A percentile compares a stretch with the other conserved stretches of the same genome.
Evolutionary conservation across 1,284 basidiomycete genomes (phyloP).

Genomic region (Butyriboletus appendiculatus): DNA sequence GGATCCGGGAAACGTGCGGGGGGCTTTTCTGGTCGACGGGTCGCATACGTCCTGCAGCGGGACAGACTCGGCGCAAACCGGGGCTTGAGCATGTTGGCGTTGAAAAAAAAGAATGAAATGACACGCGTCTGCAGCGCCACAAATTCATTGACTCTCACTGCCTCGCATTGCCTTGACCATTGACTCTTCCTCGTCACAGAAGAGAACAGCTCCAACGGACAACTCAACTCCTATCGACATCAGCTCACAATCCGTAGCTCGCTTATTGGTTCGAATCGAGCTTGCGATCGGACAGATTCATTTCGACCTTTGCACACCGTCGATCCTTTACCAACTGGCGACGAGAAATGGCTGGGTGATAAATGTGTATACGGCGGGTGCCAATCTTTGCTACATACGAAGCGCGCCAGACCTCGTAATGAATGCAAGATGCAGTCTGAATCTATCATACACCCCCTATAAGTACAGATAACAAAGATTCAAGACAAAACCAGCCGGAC

Average conservation of each 20-base stretch:
- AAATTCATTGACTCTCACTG: neutral
- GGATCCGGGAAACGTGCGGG: constrained; percentile 68
- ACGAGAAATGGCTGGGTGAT: neutral
- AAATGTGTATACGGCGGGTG: neutral
- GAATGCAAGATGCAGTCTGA: constrained; percentile 9
- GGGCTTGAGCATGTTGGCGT: constrained; percentile 23
- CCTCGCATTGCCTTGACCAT: constrained; percentile 1
- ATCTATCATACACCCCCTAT: constrained; percentile 28
- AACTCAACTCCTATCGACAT: neutral
- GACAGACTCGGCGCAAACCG: constrained; percentile 2
- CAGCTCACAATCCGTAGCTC: neutral
- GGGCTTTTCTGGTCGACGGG: constrained; percentile 51
- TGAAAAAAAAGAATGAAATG: neutral
- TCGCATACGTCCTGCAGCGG: constrained; percentile 39
- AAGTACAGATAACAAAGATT: constrained; percentile 33
- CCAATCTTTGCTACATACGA: constrained; percentile 9
- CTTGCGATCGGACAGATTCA: constrained; percentile 57
- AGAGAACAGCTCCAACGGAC: neutral
- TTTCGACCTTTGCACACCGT: constrained; percentile 48
- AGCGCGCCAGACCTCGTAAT: neutral
- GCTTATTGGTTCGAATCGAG: too few relatives aligned
- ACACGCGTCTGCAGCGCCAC: constrained; percentile 1
- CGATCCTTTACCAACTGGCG: constrained; percentile 43
- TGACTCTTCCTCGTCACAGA: constrained; percentile 10
- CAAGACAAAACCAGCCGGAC: constrained; percentile 11